A percentile compares a stretch with the other conserved stretches of the same genome.
Conservation (phyloP, 2,329 filamentous ascomycete genomes). For the Penicillium sp. region DNA sequence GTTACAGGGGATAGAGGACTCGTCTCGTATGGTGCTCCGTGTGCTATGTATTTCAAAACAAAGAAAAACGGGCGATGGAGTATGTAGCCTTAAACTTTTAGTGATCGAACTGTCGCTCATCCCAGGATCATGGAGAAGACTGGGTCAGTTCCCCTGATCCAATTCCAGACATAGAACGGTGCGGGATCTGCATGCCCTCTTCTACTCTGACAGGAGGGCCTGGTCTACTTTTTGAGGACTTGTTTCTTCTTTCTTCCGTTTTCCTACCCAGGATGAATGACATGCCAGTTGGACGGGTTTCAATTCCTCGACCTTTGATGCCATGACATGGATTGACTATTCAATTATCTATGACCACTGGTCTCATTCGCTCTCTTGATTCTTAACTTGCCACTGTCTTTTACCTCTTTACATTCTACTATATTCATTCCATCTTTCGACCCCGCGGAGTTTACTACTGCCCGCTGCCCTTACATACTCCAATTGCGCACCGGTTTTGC, state of each 20-base stretch:
- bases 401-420: background rate
- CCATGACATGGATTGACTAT: slow-evolving; percentile 14
- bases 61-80: slow-evolving; percentile 12
- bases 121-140: slow-evolving; percentile 23
- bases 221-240: slow-evolving; percentile 4
- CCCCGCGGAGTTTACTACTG: background rate
- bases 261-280: background rate
- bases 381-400: slow-evolving; percentile 5
- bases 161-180: slow-evolving; percentile 17
- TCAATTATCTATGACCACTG: slow-evolving; percentile 15
- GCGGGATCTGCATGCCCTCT: slow-evolving; percentile 19
- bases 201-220: slow-evolving; percentile 12
- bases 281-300: slow-evolving; percentile 12
- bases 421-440: slow-evolving; percentile 3
- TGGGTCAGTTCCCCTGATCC: slow-evolving; percentile 23
- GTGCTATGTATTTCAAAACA: background rate
- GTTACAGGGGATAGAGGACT: background rate
- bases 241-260: slow-evolving; percentile 7
- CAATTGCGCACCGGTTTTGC: slow-evolving; percentile 1
- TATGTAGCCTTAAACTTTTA: slow-evolving; percentile 22
- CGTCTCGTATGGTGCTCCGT: background rate
- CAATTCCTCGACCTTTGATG: slow-evolving; percentile 12
- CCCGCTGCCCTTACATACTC: slow-evolving; percentile 1
- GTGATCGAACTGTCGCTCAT: slow-evolving; percentile 20
- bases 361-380: slow-evolving; percentile 15